A percentile compares a stretch with the other conserved stretches of the same genome.
These are phyloP conservation scores for Verticillium longisporum DNA, from an alignment of 2,329 filamentous ascomycete genomes.

Conservation along the genomic window DNA sequence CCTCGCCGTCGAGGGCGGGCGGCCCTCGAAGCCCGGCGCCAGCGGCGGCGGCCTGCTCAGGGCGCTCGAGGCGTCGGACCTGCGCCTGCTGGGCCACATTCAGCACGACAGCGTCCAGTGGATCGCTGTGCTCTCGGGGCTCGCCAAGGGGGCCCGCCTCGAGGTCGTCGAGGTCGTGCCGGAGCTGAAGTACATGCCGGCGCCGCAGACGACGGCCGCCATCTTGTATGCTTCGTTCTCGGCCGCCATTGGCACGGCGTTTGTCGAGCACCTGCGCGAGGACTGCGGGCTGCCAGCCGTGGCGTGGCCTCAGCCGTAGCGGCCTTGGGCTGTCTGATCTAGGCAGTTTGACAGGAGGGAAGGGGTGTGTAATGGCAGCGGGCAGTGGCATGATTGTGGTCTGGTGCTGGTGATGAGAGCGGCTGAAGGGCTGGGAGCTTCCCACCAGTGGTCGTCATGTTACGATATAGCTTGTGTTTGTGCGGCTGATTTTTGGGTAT, in stretches of 20 bases:
- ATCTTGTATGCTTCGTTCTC: slow-evolving; percentile 54
- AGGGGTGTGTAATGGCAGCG: not conserved
- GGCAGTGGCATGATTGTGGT: not conserved
- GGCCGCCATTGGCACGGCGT: slow-evolving; percentile 48
- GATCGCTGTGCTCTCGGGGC: slow-evolving; percentile 45
- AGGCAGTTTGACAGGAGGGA: not conserved
- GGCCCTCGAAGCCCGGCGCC: slow-evolving; percentile 30
- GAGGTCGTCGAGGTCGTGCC: slow-evolving; percentile 43
- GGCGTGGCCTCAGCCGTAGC: not conserved
- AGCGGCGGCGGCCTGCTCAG: slow-evolving; percentile 33
- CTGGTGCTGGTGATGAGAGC: not conserved
- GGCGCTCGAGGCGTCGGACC: slow-evolving; percentile 36
- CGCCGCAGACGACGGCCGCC: slow-evolving; percentile 45
- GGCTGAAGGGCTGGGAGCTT: not conserved
- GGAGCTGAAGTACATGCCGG: slow-evolving; percentile 46
- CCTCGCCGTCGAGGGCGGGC: slow-evolving; percentile 49
- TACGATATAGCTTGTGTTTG: not conserved
- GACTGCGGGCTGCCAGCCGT: slow-evolving; percentile 12
- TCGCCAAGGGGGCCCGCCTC: slow-evolving; percentile 31
- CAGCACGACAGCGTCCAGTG: slow-evolving; percentile 48
- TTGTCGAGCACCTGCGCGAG: slow-evolving; percentile 42
- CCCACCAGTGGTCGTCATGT: not conserved
- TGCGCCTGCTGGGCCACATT: slow-evolving; percentile 35
- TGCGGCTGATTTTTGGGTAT: not conserved
- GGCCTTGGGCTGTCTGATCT: not conserved